Base-by-base conservation (phyloP, 345 rosid genomes). In the Barbarea vulgaris region DNA sequence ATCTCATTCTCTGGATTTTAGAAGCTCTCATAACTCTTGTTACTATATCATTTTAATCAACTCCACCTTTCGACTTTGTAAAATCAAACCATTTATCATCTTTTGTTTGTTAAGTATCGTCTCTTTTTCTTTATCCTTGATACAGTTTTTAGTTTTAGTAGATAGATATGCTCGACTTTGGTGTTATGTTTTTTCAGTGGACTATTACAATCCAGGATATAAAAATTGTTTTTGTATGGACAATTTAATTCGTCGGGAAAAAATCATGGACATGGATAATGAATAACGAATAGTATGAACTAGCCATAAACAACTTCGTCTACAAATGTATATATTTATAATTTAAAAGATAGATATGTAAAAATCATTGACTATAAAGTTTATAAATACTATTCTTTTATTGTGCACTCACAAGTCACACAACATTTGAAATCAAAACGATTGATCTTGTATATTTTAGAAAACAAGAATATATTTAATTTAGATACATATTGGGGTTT, bases 21-120 rank as follows among this genome's bases (percentile, higher is more conserved):
- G 39, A 74, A 57, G 8, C 17, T 47, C 58, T 42, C n/a, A 52
- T 11, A n/a, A 30, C 17, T 31, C 57, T 61, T 30, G 36, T 42
- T 57, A 15, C 59, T 48, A 8, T 57, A 13, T 57, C 44, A 27
- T 22, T 33, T 14, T 22, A 52, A 14, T 7, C 64, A 54, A 11
- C 2, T 52, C 5, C 21, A 55, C 39, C n/a, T 14, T 48, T 34
- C 33, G 34, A 25, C 60, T 36, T 36, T 74, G 78, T 74, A 27
- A 50, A 58, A 74, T 46, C 72, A 47, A 31, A 66, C 47, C 42
- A 47, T 47, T 57, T 12, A 15, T 33, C 30, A 46, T 65, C 51
- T 17, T 21, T 4, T 21, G 2, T 39, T 30, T 54, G 57, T 65
- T 7, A 17, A 31, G 28, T 64, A 42, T 61, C 25, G 36, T 61